Evolutionary conservation across 1,139 yeast genomes (phyloP).

Genomic region (Yamadazyma conglobata): DNA sequence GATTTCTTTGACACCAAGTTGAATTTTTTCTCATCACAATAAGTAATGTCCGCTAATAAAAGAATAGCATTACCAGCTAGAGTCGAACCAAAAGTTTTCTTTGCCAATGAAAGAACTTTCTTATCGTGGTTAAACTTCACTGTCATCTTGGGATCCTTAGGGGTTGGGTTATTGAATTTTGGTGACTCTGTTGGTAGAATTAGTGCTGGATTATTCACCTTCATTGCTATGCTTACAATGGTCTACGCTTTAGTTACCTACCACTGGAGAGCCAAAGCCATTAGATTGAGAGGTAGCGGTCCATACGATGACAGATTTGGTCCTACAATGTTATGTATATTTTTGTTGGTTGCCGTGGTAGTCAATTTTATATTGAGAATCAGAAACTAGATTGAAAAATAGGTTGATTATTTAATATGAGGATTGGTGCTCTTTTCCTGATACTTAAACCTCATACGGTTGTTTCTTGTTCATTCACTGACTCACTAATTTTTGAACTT

Average conservation of each 20-base stretch:
- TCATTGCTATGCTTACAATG: conserved; percentile 97
- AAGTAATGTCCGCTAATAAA: conserved; percentile 37
- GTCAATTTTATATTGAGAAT: conserved; percentile 87
- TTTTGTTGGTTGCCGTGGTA: conserved; percentile 86
- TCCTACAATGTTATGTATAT: conserved; percentile 96
- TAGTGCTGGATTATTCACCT: conserved; percentile 90
- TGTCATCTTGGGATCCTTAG: conserved; percentile 92
- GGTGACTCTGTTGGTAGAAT: conserved; percentile 93
- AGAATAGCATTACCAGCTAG: conserved; percentile 97
- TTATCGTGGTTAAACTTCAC: conserved; percentile 98
- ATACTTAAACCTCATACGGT: no score
- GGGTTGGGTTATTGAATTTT: conserved; percentile 91
- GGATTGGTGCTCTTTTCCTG: no score
- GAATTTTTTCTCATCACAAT: no score
- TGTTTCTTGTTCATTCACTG: no score
- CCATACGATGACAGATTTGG: conserved; percentile 98
- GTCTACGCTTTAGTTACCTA: conserved; percentile 89
- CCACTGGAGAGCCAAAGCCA: conserved; percentile 99
- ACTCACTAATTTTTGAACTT: no score
- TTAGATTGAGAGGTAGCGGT: conserved; percentile 94
- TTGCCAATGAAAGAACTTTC: conserved; percentile 97
- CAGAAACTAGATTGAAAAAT: no score
- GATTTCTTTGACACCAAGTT: no score
- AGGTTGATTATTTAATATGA: no score
- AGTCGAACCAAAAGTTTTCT: conserved; percentile 97